phyloP scores from a whole-genome alignment of 805 yeast genomes.

The Kodamaea neixiangensis region DNA sequence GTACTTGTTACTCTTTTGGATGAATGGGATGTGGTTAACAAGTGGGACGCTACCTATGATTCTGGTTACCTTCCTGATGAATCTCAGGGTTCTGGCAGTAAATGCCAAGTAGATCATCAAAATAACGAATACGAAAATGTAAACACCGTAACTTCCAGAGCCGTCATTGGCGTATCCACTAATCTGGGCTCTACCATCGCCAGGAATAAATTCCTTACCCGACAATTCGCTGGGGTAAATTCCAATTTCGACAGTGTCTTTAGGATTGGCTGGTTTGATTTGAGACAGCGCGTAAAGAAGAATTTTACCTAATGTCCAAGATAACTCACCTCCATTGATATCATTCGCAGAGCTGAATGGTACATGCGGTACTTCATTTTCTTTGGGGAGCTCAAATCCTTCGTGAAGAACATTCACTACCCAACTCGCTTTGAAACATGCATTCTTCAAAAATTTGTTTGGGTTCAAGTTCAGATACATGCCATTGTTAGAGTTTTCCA shows the following conservation, averaged over 20 bases:
- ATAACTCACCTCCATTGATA: conserved; percentile 80
- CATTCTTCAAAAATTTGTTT: conserved; percentile 54
- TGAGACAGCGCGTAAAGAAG: conserved; percentile 78
- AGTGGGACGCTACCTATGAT: neutral
- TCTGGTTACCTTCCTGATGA: conserved; percentile 1
- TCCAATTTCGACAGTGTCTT: conserved; percentile 31
- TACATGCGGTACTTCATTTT: conserved; percentile 36
- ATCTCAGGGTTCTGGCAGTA: neutral
- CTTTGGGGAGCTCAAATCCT: conserved; percentile 85
- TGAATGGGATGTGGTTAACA: conserved; percentile 3
- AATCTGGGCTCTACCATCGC: conserved; percentile 24
- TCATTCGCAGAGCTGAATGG: conserved; percentile 83
- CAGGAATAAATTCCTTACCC: conserved; percentile 33
- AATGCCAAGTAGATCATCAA: conserved; percentile 14
- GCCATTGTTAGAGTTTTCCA: conserved; percentile 55
- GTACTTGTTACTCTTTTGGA: conserved; percentile 1
- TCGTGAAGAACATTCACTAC: conserved; percentile 85
- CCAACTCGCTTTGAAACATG: conserved; percentile 97
- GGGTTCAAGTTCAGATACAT: conserved; percentile 59
- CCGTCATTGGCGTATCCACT: conserved; percentile 18
- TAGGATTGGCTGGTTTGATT: conserved; percentile 28
- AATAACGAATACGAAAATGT: conserved; percentile 19
- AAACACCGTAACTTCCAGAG: conserved; percentile 6
- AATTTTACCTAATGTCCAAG: conserved; percentile 95
- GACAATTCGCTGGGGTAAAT: conserved; percentile 43